Evolutionary conservation across 2,329 filamentous ascomycete species (phyloP).

Genomic region (Mycogone perniciosa): DNA sequence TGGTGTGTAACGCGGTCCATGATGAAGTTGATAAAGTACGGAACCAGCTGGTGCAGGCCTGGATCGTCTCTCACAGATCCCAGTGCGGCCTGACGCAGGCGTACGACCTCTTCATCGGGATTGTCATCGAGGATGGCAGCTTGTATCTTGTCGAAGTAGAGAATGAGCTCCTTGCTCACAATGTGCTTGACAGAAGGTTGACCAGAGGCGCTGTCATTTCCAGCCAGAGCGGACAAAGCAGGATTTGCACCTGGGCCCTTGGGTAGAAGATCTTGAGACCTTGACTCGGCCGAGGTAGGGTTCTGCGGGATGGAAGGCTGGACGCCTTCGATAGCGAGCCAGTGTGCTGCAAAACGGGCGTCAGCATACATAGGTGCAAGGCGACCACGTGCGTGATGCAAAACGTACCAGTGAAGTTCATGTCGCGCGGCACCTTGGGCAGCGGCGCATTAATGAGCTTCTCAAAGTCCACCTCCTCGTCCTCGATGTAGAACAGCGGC

Average conservation of each 20-base stretch:
- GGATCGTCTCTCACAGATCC: slow-evolving; percentile 83
- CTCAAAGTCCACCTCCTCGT: slow-evolving; percentile 98
- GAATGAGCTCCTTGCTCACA: slow-evolving; percentile 87
- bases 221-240: slow-evolving; percentile 72
- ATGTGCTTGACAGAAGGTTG: slow-evolving; percentile 94
- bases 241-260: slow-evolving; percentile 87
- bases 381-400: background rate
- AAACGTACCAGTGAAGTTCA: slow-evolving; percentile 74
- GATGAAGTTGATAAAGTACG: slow-evolving; percentile 95
- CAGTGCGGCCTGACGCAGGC: slow-evolving; percentile 75
- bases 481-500: slow-evolving; percentile 93
- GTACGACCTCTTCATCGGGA: slow-evolving; percentile 66
- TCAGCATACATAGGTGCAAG: background rate
- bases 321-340: slow-evolving; percentile 95
- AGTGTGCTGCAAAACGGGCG: slow-evolving; percentile 61
- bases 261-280: slow-evolving; percentile 76
- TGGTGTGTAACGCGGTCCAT: slow-evolving; percentile 93
- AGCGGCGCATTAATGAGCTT: slow-evolving; percentile 95
- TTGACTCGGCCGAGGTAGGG: slow-evolving; percentile 76
- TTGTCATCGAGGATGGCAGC: slow-evolving; percentile 81
- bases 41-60: slow-evolving; percentile 88
- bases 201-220: slow-evolving; percentile 75
- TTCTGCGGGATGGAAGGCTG: slow-evolving; percentile 96
- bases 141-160: slow-evolving; percentile 96
- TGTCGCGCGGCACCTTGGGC: slow-evolving; percentile 89